phyloP scores from a whole-genome alignment of 1,139 yeast genomes.

The Kodamaea anthophila region DNA sequence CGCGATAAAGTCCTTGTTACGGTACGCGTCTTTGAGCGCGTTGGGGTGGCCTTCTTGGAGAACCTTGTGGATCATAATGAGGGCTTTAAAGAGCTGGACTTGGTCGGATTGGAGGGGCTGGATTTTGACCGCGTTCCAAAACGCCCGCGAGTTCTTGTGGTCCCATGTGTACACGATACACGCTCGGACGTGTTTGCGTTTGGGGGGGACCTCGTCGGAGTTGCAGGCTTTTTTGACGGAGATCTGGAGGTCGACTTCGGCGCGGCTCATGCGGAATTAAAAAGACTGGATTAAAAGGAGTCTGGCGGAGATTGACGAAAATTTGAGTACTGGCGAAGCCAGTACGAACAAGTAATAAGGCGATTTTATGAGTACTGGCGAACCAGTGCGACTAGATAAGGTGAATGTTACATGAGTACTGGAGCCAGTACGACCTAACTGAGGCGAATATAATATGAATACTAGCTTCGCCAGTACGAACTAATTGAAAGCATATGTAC shows the following conservation, averaged over 20 bases:
- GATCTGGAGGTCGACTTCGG: conserved; percentile 55
- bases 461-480: too few relatives aligned
- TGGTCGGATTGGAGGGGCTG: conserved; percentile 80
- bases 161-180: conserved; percentile 97
- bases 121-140: conserved; percentile 79
- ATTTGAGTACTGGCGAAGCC: too few relatives aligned
- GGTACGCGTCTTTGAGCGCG: conserved; percentile 74
- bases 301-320: too few relatives aligned
- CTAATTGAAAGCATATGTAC: too few relatives aligned
- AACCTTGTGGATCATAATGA: conserved; percentile 86
- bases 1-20: conserved; percentile 47
- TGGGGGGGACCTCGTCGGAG: conserved; percentile 85
- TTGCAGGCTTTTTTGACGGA: conserved; percentile 85
- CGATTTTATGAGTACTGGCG: too few relatives aligned
- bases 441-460: too few relatives aligned
- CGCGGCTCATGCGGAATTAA: conserved; percentile 37
- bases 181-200: conserved; percentile 89
- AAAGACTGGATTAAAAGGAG: neutral
- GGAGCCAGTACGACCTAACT: too few relatives aligned
- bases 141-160: conserved; percentile 76
- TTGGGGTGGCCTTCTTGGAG: conserved; percentile 94
- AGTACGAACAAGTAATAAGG: too few relatives aligned
- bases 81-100: conserved; percentile 79
- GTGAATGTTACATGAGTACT: too few relatives aligned
- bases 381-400: too few relatives aligned